Evolutionary conservation across 1,284 basidiomycete species (phyloP).

Genomic region (Pseudozyma flocculosa): DNA sequence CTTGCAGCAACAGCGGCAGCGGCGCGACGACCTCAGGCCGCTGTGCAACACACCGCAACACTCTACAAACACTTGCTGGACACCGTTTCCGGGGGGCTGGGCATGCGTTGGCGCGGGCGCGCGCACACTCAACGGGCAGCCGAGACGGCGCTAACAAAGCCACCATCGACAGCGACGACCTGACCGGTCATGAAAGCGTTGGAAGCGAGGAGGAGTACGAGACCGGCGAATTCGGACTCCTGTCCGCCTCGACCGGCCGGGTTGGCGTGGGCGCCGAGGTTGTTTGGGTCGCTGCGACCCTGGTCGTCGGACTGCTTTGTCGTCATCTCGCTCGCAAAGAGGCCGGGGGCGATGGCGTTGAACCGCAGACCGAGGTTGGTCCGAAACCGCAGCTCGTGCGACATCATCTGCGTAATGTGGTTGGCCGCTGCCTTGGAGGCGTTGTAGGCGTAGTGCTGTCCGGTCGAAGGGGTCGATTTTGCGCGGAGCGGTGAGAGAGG

Average conservation of each 20-base stretch:
- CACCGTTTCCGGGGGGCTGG: no score
- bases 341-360: conserved; percentile 46
- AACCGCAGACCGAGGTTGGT: conserved; percentile 24
- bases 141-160: conserved; percentile 35
- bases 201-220: conserved; percentile 33
- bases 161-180: conserved; percentile 41
- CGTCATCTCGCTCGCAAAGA: conserved; percentile 48
- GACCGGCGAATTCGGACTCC: conserved; percentile 37
- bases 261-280: conserved; percentile 22
- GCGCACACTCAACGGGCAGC: conserved; percentile 21
- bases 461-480: no score
- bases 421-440: conserved; percentile 46
- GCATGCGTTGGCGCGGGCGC: no score
- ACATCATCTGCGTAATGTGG: conserved; percentile 41
- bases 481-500: no score
- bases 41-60: no score
- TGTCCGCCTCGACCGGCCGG: conserved; percentile 38
- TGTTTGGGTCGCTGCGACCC: conserved; percentile 15
- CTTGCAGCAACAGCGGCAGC: no score
- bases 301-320: conserved; percentile 10
- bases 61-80: no score
- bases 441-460: conserved; percentile 44
- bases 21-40: no score
- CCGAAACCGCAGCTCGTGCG: conserved; percentile 39
- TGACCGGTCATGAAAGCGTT: conserved; percentile 45